Conservation (phyloP, 169 alveolate genomes). For the Pseudocohnilembus persalinus region DNA sequence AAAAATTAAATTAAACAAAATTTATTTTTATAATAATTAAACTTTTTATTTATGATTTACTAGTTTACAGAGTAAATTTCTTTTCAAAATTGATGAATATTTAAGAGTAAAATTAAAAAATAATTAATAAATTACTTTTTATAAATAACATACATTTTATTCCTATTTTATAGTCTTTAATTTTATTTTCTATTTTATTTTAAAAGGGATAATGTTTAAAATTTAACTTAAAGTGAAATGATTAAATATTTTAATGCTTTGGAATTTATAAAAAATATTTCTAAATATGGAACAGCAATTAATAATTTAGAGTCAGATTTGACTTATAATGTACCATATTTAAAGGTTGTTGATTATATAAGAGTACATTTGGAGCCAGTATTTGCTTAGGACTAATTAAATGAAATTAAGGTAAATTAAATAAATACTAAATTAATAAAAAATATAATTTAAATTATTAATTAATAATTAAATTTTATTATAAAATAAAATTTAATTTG, state of each 20-base stretch:
- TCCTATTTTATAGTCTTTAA: too few species aligned
- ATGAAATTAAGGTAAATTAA: slow-evolving; percentile 24
- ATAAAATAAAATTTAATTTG: too few species aligned
- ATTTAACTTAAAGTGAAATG: slow-evolving; percentile 27
- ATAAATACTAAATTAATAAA: too few species aligned
- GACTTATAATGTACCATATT: slow-evolving; percentile 32
- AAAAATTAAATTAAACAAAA: too few species aligned
- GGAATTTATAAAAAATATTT: slow-evolving; percentile 28
- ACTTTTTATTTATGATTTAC: too few species aligned
- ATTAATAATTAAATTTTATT: too few species aligned
- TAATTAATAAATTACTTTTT: too few species aligned
- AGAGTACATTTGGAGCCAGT: slow-evolving; percentile 35
- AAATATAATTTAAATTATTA: too few species aligned
- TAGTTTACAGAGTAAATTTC: slow-evolving; percentile 32
- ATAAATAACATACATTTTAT: too few species aligned
- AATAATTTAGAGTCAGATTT: slow-evolving; percentile 34
- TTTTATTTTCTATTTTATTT: too few species aligned
- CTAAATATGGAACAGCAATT: slow-evolving; percentile 25
- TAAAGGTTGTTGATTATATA: slow-evolving; percentile 45
- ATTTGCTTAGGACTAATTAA: slow-evolving; percentile 26
- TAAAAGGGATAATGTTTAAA: slow-evolving; percentile 14
- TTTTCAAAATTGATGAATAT: slow-evolving; percentile 30
- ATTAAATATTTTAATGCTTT: slow-evolving; percentile 33
- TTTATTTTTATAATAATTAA: too few species aligned
- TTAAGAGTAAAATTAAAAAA: background rate